A percentile compares a stretch with the other conserved stretches of the same genome.
Conservation (phyloP, 1,284 basidiomycete genomes). For the Clitocybe nebularis region DNA sequence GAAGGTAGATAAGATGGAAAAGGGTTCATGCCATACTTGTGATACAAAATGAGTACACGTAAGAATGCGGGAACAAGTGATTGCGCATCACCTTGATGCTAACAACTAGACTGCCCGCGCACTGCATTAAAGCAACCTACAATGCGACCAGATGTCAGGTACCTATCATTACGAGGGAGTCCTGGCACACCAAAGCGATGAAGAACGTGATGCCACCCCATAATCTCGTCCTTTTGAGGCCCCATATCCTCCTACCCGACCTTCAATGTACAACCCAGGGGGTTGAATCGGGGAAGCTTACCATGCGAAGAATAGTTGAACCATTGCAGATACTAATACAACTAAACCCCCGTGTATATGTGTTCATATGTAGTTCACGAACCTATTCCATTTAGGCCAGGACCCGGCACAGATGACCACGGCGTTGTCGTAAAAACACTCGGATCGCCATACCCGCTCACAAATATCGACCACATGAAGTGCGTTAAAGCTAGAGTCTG, state of each 20-base stretch:
- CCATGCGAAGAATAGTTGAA: conserved; percentile 9
- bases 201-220: background rate
- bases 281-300: no score
- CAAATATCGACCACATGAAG: background rate
- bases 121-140: conserved; percentile 2
- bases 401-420: background rate
- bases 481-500: background rate
- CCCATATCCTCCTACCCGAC: conserved; percentile 6
- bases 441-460: background rate
- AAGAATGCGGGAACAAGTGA: no score
- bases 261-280: no score
- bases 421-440: background rate
- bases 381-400: background rate
- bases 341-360: background rate
- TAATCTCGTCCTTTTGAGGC: conserved; percentile 2
- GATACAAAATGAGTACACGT: no score
- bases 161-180: no score
- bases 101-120: background rate
- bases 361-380: background rate
- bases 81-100: background rate
- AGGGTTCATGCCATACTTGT: no score
- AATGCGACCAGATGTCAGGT: no score
- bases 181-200: conserved; percentile 1
- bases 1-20: no score
- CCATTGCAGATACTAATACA: conserved; percentile 3